Conservation (phyloP, 495 filamentous ascomycete genomes). For the Penicillium herquei region DNA sequence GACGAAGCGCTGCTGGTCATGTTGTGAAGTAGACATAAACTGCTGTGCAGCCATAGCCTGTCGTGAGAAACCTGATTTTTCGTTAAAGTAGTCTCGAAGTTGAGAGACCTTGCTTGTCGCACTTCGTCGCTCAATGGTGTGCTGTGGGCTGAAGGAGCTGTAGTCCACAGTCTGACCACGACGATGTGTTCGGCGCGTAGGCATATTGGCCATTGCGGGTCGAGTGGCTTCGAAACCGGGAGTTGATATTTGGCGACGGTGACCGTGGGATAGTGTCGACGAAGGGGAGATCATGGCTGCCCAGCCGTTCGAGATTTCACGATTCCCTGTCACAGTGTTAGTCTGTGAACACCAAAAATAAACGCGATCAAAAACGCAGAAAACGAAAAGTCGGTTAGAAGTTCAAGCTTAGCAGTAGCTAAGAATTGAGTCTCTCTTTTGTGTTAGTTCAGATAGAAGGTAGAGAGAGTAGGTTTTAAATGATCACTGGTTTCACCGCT, state of each 20-base stretch:
- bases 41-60: conserved; percentile 17
- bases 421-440: conserved; percentile 1
- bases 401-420: conserved; percentile 14
- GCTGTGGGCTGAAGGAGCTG: conserved; percentile 49
- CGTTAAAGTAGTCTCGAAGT: conserved; percentile 33
- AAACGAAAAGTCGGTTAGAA: conserved; percentile 25
- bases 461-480: conserved; percentile 3
- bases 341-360: conserved; percentile 33
- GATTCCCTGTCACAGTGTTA: conserved; percentile 38
- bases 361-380: conserved; percentile 20
- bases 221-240: conserved; percentile 65
- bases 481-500: neutral
- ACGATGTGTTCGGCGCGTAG: conserved; percentile 51
- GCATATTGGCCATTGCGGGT: conserved; percentile 17
- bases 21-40: conserved; percentile 10
- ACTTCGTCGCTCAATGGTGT: conserved; percentile 19
- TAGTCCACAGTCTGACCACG: conserved; percentile 80
- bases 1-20: conserved; percentile 14
- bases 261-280: conserved; percentile 31
- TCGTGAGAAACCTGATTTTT: conserved; percentile 27
- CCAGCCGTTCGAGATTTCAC: conserved; percentile 25
- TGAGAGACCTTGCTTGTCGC: conserved; percentile 28
- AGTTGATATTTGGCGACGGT: conserved; percentile 84
- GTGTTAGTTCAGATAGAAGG: neutral
- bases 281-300: conserved; percentile 28